Evolutionary conservation across 768 basidiomycete species (phyloP), one percentile per base, ranked within the genome.

Genomic region (Fistulinella prunicolor): DNA sequence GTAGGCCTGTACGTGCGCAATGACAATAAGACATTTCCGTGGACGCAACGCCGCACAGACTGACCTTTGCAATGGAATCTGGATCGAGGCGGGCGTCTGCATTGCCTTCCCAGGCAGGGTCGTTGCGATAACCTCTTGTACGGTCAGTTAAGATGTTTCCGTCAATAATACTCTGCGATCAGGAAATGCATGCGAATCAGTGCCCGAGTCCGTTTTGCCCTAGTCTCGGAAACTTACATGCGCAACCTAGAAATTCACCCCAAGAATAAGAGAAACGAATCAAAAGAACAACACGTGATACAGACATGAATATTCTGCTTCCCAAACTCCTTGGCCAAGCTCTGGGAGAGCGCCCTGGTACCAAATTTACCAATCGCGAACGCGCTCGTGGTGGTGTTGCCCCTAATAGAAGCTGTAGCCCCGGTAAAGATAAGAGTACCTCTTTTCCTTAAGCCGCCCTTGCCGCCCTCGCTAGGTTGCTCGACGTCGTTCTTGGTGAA

Each of bases 371-470:
- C 78, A 3, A 83, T 79, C 4, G 86, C 72, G 56, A 87, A 82
- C 2, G 73, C 76, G 42, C 82, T 82, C 0, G 84, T 85, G 0
- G 65, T 67, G 3, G 69, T 67, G 46, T 86, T 86, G 6, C 86
- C 86, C 46, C 86, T 69, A 17, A 78, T 46, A 44, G 80, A 74
- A 6, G 86, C 82, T 7, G 87, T 88, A 2, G 86, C 86, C 0
- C 86, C 85, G 0, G 86, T 89, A 59, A 87, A 86, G 13, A 86
- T 75, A 39, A 89, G 64, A 0, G 81, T 77, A 7, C 86, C 87
- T 22, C 75, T 72, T 58, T 79, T 78, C 10, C 82, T 80, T n/a
- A 62, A 64, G n/a, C 67, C 64, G 14, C 57, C 68, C 21, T 53
- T 57, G 21, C 67, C 68, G 1, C 70, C 60, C 40, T 75, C 66